Percentiles rank a stretch among this genome's conserved stretches.
These are phyloP conservation scores for Begonia loranthoides DNA, from an alignment of 306 rosid genomes.

Conservation along the genomic window DNA sequence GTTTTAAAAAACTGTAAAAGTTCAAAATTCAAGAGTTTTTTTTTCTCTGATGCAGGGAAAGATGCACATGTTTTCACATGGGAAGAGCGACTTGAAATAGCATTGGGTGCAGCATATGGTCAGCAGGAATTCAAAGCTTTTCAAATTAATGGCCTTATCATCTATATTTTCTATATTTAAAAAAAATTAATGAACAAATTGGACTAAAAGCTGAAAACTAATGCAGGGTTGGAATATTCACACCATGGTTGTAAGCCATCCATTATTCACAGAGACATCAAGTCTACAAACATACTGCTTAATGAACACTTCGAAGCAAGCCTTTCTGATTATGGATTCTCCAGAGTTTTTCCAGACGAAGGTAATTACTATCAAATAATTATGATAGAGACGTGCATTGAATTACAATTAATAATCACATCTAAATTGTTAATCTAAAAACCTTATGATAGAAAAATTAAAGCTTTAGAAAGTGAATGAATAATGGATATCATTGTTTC, in stretches of 20 bases:
- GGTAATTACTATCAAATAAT: too few species aligned
- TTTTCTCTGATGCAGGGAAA: background rate
- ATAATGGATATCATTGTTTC: too few species aligned
- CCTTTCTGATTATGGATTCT: constrained; percentile 9
- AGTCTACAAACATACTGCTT: constrained; percentile 10
- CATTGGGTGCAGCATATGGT: constrained; percentile 8
- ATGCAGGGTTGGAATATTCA: constrained; percentile 10
- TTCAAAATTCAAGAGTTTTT: background rate
- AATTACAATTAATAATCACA: too few species aligned
- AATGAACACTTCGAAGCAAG: constrained; percentile 3
- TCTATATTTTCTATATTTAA: too few species aligned
- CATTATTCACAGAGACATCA: constrained; percentile 11
- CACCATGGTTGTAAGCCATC: constrained; percentile 14
- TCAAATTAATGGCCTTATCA: too few species aligned
- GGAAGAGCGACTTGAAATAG: constrained; percentile 13
- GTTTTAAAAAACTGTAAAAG: too few species aligned
- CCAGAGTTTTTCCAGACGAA: constrained; percentile 4
- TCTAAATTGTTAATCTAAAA: too few species aligned
- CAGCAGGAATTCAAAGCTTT: background rate
- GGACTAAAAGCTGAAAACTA: background rate
- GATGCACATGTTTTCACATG: background rate
- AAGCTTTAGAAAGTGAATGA: too few species aligned
- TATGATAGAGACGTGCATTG: too few species aligned
- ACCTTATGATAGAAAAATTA: too few species aligned
- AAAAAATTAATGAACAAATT: background rate